Evolutionary conservation across 768 basidiomycete species (phyloP), one percentile per base, ranked within the genome.

Genomic region (Tulasnella sp.): DNA sequence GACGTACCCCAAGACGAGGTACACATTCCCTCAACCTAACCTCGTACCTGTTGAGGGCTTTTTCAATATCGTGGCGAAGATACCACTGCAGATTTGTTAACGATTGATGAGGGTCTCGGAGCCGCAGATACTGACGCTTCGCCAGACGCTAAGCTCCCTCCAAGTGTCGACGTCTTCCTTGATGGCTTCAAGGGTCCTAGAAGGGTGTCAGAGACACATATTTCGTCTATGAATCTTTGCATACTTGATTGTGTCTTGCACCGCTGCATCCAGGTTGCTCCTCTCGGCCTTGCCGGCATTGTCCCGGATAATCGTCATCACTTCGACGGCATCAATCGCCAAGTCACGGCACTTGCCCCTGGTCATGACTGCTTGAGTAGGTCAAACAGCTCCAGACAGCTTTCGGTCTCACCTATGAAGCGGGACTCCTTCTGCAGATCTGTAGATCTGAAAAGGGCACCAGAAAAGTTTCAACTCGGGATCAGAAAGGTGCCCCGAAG

Each of bases 271-370:
- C n/a, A 75, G 32, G 23, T 75, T 75, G 46, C 39, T 51, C 11
- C 39, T 13, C n/a, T 75, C 74, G 29, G 74, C 74, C 74, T 75
- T 75, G 44, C 74, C 44, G 26, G 74, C 42, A 32, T 75, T 75
- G 46, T 75, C 74, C 26, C 74, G n/a, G 51, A 75, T 75, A 44
- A 61, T 55, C 44, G 26, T 61, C 74, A 75, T 51, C 15, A 75
- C 51, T 32, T 46, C 51, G 32, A 75, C 46, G 11, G 74, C 74
- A 11, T 75, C 46, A 29, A 20, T 13, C 11, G 35, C 39, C 26
- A 48, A 55, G 51, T 40, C 46, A 42, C 37, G 42, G 71, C 71
- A 72, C 37, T 72, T 40, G n/a, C 39, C 71, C 71, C 71, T 72
- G 71, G 44, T 16, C 44, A 18, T 44, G 44, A n/a, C 51, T 55